Evolutionary conservation across 1,284 basidiomycete species (phyloP), one percentile per base, ranked within the genome.

Genomic region (Melampsora larici-populina): DNA sequence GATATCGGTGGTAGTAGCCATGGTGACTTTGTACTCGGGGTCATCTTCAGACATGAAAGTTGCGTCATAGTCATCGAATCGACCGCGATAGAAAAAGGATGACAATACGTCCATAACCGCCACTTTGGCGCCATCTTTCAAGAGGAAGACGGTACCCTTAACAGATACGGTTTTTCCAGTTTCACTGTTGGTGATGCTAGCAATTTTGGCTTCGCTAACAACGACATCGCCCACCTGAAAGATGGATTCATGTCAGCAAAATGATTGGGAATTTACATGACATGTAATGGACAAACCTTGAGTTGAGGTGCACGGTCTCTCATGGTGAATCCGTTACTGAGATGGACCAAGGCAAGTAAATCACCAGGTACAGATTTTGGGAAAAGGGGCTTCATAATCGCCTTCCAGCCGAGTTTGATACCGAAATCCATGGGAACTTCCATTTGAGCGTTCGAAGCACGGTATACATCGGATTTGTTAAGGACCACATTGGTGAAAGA

Each of bases 371-470:
- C 92, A 11, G 89, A 85, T 26, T 88, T 83, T n/a, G 95, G 95
- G 89, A 97, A 98, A 84, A 97, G 94, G 1, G 94, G 90, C 84
- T 92, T 93, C 91, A 97, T 97, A 85, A 97, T 97, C 11, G 94
- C 92, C 89, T 94, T 90, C 95, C 96, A 98, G 63, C 95, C 94
- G 67, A 94, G 91, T 78, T 98, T 95, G 83, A 99, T 99, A 75
- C 94, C 94, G 83, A 97, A 98, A 86, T 99, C 97, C 93, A 99
- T 97, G 0, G 96, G 96, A 0, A 93, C 93, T 82, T 90, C 89
- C 48, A 93, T 88, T 43, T 86, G 87, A 65, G 89, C 87, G 75
- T 87, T 89, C 11, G 71, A 18, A 71, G 92, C 89, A 93, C 66
- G 74, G 88, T 96, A 99, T 8, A 88, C 88, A 84, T 95, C 94